Conservation (phyloP, 148 eudicot genomes). For the Rhododendron vialii region DNA sequence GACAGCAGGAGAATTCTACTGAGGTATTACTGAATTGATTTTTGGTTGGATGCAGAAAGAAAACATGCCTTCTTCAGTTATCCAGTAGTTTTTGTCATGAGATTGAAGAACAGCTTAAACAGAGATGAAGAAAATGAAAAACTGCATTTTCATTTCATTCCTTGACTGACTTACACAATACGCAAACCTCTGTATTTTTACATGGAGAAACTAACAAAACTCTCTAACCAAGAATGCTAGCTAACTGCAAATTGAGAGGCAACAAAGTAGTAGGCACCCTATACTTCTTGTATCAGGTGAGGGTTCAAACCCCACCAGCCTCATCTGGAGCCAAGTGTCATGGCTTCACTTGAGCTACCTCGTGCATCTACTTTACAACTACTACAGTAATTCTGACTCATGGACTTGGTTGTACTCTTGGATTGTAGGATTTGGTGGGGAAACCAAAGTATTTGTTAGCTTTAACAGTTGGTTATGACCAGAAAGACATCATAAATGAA, state of each 20-base stretch:
- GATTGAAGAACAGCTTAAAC: background rate
- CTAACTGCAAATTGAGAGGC: background rate
- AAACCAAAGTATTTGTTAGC: constrained; percentile 18
- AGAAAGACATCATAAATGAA: constrained; percentile 5
- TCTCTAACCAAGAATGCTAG: background rate
- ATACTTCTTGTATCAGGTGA: no score
- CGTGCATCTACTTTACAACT: background rate
- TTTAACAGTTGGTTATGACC: constrained; percentile 12
- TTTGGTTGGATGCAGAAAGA: background rate
- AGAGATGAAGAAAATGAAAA: background rate
- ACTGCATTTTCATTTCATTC: background rate
- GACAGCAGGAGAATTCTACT: background rate
- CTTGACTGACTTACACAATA: background rate
- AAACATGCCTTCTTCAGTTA: background rate
- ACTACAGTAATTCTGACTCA: background rate
- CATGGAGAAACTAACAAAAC: background rate
- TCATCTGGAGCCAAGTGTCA: background rate
- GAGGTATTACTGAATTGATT: background rate
- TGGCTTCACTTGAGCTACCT: background rate
- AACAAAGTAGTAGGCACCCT: no score
- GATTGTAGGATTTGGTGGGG: constrained; percentile 11
- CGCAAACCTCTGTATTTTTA: background rate
- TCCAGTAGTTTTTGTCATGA: background rate
- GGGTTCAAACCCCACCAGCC: background rate
- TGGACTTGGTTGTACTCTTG: background rate